Evolutionary conservation across 768 basidiomycete genomes (phyloP).

Genomic region (Baorangia bicolor): DNA sequence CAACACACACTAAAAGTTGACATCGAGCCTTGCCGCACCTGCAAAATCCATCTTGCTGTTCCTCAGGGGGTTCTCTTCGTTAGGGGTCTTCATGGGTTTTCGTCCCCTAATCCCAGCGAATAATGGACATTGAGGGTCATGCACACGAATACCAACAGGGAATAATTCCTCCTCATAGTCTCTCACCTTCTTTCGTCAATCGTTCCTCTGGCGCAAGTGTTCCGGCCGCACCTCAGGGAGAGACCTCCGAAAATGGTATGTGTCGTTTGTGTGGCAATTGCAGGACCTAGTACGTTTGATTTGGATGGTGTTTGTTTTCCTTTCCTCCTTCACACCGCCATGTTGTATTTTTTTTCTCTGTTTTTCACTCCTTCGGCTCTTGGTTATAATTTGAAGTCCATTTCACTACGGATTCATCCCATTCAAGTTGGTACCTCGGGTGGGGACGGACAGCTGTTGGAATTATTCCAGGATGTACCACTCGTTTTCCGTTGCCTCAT

Average conservation of each 20-base stretch:
- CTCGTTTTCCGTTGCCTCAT: background rate
- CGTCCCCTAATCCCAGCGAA: background rate
- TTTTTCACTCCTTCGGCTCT: background rate
- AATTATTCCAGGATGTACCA: background rate
- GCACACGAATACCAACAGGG: background rate
- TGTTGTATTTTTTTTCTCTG: background rate
- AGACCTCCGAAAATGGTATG: constrained; percentile 18
- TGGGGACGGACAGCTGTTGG: background rate
- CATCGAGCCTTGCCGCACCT: background rate
- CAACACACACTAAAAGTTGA: background rate
- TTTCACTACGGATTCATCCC: background rate
- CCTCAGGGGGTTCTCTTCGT: background rate
- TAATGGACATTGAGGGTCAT: constrained; percentile 1
- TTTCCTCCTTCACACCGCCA: background rate
- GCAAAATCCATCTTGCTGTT: background rate
- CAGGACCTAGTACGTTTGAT: background rate
- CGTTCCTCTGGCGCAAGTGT: background rate
- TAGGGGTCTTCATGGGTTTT: background rate
- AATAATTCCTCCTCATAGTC: background rate
- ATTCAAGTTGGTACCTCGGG: too few relatives aligned
- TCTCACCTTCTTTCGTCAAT: background rate
- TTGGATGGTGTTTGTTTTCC: background rate
- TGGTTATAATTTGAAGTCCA: background rate
- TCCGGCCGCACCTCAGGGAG: background rate
- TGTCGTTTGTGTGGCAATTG: constrained; percentile 12